Evolutionary conservation across 2,329 filamentous ascomycete genomes (phyloP).

Genomic region (Calonectria pauciramosa): DNA sequence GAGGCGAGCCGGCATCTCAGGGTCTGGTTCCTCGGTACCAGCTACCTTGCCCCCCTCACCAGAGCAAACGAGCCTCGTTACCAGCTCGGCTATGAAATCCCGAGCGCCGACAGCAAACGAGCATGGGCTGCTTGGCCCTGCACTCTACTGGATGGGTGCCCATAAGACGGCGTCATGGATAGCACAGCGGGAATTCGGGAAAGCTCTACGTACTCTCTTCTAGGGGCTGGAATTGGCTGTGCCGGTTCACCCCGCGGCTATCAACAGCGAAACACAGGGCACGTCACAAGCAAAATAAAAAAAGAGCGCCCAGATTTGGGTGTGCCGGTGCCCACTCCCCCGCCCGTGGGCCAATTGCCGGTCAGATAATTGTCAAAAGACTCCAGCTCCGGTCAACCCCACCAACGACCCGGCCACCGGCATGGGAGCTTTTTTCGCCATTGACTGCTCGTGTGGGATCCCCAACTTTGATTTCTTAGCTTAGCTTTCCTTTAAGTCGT

Average conservation of each 20-base stretch:
- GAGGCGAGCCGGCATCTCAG: background rate
- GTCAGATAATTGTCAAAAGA: conserved; percentile 42
- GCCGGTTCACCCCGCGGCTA: conserved; percentile 7
- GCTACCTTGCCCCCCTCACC: background rate
- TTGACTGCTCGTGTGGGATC: conserved; percentile 19
- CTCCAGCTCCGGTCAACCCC: conserved; percentile 22
- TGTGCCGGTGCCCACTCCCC: conserved; percentile 9
- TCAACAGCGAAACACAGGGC: background rate
- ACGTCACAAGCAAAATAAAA: conserved; percentile 3
- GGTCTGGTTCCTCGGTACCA: conserved; percentile 36
- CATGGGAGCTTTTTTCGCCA: conserved; percentile 32
- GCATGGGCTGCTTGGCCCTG: background rate
- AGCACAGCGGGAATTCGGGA: background rate
- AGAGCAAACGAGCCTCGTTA: conserved; percentile 27
- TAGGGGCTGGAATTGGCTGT: conserved; percentile 7
- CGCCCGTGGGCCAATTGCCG: conserved; percentile 36
- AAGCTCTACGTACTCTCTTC: background rate
- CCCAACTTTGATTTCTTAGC: conserved; percentile 11
- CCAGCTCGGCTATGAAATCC: conserved; percentile 39
- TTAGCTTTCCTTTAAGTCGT: conserved; percentile 17
- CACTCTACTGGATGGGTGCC: background rate
- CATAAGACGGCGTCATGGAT: conserved; percentile 16
- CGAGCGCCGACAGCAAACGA: conserved; percentile 35
- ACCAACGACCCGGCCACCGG: conserved; percentile 25
- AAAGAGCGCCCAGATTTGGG: background rate